These are phyloP conservation scores for Strigomonas culicis DNA, from an alignment of 208 protist genomes.

Conservation along the genomic window DNA sequence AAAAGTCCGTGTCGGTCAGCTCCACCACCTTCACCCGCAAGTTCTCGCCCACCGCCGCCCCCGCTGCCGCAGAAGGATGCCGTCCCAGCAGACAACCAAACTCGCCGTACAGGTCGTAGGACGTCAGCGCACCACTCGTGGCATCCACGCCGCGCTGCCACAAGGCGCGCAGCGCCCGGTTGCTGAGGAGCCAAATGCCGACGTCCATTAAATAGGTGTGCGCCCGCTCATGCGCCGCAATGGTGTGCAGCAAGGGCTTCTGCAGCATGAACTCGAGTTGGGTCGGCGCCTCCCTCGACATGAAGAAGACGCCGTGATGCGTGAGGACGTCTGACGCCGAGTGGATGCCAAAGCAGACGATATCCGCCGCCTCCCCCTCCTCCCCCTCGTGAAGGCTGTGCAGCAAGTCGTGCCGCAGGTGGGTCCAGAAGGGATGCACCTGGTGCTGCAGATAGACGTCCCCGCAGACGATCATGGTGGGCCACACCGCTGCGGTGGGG, in stretches of 20 bases:
- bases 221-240: background rate
- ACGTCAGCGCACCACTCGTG: slow-evolving; percentile 8
- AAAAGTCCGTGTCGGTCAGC: slow-evolving; percentile 26
- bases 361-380: slow-evolving; percentile 21
- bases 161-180: slow-evolving; percentile 32
- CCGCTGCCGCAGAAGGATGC: slow-evolving; percentile 5
- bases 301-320: slow-evolving; percentile 47
- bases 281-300: slow-evolving; percentile 7
- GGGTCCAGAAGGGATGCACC: slow-evolving; percentile 8
- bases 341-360: slow-evolving; percentile 44
- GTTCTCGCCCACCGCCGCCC: slow-evolving; percentile 1
- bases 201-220: slow-evolving; percentile 27
- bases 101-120: slow-evolving; percentile 44
- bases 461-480: slow-evolving; percentile 36
- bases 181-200: slow-evolving; percentile 50
- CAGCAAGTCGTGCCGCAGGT: slow-evolving; percentile 2
- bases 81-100: slow-evolving; percentile 32
- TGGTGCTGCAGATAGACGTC: slow-evolving; percentile 29
- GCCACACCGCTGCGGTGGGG: slow-evolving; percentile 9
- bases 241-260: slow-evolving; percentile 28
- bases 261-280: slow-evolving; percentile 51
- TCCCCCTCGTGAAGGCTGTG: background rate
- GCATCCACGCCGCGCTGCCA: slow-evolving; percentile 17
- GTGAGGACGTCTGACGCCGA: slow-evolving; percentile 14
- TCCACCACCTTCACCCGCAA: slow-evolving; percentile 33